Base-by-base conservation (phyloP, 2,329 filamentous ascomycete genomes). In the Ramularia endophylla region DNA sequence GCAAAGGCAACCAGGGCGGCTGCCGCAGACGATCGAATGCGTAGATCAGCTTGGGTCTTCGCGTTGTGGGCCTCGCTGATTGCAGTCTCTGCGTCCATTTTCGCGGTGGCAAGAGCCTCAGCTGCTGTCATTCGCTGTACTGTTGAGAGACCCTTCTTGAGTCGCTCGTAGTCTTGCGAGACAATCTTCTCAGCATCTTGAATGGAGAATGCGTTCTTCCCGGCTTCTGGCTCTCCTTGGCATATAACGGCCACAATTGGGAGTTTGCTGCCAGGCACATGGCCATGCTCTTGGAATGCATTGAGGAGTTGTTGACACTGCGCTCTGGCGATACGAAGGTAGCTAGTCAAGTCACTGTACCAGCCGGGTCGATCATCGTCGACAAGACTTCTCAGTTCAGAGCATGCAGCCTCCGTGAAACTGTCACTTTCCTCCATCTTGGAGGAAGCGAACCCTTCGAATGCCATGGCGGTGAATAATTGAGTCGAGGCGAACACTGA, bases 231-330 rank as follows among this genome's bases (percentile, higher is more conserved):
- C 58, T 97, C 90, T 20, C 92, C 92, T 65, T 98, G 92, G 7
- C 95, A 90, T 13, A 98, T 80, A 2, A 94, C 87, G 16, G 92
- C 87, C 34, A 97, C 75, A 4, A 75, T 75, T 1, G 94, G 90
- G 29, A 97, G 70, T 59, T 83, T 85, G 47, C 75, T 73, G 36
- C 80, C 75, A 16, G 85, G 76, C 2, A 94, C 81, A 60, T 92
- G 89, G 27, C 86, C 88, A 56, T 88, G 82, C 53, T 97, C 90
- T 54, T 88, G 80, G 75, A 98, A 98, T 38, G 92, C 79, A 59
- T 90, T 88, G 45, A 97, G 71, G 17, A 98, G 71, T 47, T 92
- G 87, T 54, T 90, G 84, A 55, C 90, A 97, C 61, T 95, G 90
- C 1, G 89, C 87, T 47, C 92, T 81, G 12, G 88, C 87, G 37